phyloP scores from a whole-genome alignment of 2,329 filamentous ascomycete genomes.

The Neocatenulostroma microsporum region DNA sequence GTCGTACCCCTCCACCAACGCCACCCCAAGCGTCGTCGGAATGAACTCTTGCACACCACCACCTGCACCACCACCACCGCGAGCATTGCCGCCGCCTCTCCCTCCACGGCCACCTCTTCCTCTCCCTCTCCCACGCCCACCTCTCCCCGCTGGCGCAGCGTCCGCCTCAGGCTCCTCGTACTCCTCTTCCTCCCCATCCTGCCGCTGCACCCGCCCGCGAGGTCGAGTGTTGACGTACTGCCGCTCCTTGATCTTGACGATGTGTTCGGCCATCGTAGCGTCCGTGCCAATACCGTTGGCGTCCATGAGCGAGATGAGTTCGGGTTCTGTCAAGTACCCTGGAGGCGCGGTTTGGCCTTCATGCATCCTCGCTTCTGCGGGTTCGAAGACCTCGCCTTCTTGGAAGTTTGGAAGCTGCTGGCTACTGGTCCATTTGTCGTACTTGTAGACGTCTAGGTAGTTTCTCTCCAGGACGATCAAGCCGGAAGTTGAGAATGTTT shows the following conservation, averaged over 20 bases:
- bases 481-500: conserved; percentile 74
- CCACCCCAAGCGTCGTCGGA: conserved; percentile 82
- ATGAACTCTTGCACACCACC: conserved; percentile 72
- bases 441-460: conserved; percentile 90
- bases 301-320: conserved; percentile 94
- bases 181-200: conserved; percentile 26
- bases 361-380: conserved; percentile 77
- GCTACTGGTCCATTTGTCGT: conserved; percentile 92
- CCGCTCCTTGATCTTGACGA: conserved; percentile 85
- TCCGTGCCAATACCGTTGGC: conserved; percentile 97
- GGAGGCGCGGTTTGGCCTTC: conserved; percentile 87
- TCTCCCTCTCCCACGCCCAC: conserved; percentile 34
- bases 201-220: conserved; percentile 29
- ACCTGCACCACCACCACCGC: conserved; percentile 37
- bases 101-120: conserved; percentile 40
- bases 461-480: conserved; percentile 81
- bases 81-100: conserved; percentile 41
- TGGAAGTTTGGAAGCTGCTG: conserved; percentile 72
- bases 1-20: conserved; percentile 89
- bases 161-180: conserved; percentile 30
- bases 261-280: conserved; percentile 98
- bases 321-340: conserved; percentile 84
- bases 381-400: conserved; percentile 74
- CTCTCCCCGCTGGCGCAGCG: conserved; percentile 24
- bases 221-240: conserved; percentile 69